These are phyloP conservation scores for Cyclotella choctawhatcheeana DNA, from an alignment of 108 stramenopile genomes.

Conservation along the genomic window DNA sequence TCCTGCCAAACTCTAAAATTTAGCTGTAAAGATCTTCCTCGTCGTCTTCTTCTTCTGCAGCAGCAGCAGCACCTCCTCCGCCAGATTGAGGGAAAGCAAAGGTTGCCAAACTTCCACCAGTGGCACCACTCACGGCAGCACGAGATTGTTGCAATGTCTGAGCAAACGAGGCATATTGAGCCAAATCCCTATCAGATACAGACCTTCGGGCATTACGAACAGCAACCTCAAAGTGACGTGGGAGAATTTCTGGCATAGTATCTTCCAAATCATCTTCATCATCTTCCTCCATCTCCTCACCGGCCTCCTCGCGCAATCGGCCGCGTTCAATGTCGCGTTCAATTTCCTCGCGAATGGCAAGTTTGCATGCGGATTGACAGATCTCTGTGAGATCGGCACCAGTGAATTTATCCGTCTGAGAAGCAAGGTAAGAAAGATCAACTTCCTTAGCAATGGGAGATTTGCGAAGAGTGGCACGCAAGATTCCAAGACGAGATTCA, in stretches of 20 bases:
- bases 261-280: constrained; percentile 95
- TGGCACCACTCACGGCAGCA: constrained; percentile 86
- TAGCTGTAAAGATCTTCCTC: constrained; percentile 97
- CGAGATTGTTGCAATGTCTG: constrained; percentile 94
- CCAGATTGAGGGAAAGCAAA: constrained; percentile 89
- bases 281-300: constrained; percentile 87
- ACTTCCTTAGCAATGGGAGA: constrained; percentile 97
- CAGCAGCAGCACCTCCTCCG: constrained; percentile 51
- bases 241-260: constrained; percentile 96
- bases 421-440: constrained; percentile 95
- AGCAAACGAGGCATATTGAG: constrained; percentile 99
- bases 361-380: constrained; percentile 98
- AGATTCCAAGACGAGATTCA: constrained; percentile 95
- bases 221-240: constrained; percentile 96
- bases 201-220: constrained; percentile 97
- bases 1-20: background rate
- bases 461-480: constrained; percentile 98
- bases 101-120: constrained; percentile 86
- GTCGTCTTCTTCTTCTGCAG: constrained; percentile 67
- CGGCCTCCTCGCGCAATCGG: constrained; percentile 92
- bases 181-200: constrained; percentile 96
- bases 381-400: constrained; percentile 99
- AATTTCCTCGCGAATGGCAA: constrained; percentile 98
- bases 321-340: constrained; percentile 97
- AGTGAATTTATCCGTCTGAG: constrained; percentile 99